These are phyloP conservation scores for Corrigiola litoralis DNA, from an alignment of 179 eudicot genomes.

Conservation along the genomic window DNA sequence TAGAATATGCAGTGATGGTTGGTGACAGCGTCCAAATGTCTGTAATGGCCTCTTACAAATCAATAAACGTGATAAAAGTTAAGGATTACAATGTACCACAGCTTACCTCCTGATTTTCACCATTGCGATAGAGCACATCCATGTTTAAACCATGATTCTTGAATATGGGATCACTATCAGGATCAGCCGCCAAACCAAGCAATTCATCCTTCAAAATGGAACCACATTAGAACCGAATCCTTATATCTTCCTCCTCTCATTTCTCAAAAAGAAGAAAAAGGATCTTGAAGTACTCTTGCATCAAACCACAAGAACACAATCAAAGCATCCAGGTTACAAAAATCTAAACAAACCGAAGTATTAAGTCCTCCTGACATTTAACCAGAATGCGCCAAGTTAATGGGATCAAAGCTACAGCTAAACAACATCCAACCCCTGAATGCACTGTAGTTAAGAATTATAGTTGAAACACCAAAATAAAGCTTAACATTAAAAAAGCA, in stretches of 20 bases:
- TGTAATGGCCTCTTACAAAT: background rate
- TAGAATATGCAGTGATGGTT: background rate
- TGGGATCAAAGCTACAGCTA: no score
- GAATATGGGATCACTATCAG: slow-evolving; percentile 41
- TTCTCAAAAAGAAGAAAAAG: no score
- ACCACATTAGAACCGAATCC: background rate
- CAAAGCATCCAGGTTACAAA: no score
- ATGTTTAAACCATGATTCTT: slow-evolving; percentile 59
- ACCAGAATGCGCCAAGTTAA: no score
- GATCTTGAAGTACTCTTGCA: no score
- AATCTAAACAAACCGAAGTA: no score
- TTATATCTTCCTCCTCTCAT: background rate
- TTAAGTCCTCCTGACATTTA: no score
- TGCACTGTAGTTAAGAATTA: no score
- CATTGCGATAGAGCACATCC: slow-evolving; percentile 80
- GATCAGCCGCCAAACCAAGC: slow-evolving; percentile 72
- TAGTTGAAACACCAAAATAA: no score
- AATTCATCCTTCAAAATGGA: slow-evolving; percentile 63
- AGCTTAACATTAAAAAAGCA: no score
- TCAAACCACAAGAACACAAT: no score
- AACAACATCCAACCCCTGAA: no score
- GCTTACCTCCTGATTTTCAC: slow-evolving; percentile 82
- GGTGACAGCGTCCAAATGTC: background rate
- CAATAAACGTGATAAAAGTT: background rate
- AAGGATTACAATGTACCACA: background rate